Evolutionary conservation across 352 stramenopile genomes (phyloP).

Genomic region (Pythium coloratum): DNA sequence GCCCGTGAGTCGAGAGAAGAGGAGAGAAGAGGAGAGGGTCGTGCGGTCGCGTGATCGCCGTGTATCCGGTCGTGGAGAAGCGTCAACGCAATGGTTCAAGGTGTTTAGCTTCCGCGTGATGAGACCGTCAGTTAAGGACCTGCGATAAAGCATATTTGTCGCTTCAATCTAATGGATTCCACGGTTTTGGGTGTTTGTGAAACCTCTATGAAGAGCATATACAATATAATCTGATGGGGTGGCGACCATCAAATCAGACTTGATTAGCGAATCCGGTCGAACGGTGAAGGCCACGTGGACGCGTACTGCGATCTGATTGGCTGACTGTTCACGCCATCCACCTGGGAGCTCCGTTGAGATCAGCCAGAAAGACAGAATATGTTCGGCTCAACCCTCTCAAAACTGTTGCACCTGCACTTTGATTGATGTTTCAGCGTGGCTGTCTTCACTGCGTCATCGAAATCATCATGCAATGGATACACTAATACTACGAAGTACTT

Average conservation of each 20-base stretch:
- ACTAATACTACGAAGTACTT: too few relatives aligned
- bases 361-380: neutral
- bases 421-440: neutral
- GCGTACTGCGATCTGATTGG: constrained; percentile 1
- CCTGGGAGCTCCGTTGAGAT: neutral
- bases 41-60: neutral
- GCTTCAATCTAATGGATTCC: neutral
- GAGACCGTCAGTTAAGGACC: neutral
- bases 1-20: neutral
- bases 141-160: neutral
- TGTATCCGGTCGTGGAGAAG: neutral
- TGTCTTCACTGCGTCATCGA: neutral
- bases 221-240: neutral
- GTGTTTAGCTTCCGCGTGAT: neutral
- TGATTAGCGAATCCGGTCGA: neutral
- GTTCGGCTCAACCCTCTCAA: neutral
- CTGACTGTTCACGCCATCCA: constrained; percentile 1
- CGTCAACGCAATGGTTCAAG: neutral
- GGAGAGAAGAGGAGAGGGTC: neutral
- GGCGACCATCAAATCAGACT: neutral
- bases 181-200: neutral
- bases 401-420: neutral
- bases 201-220: neutral
- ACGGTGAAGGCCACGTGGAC: constrained; percentile 3
- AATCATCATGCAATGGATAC: neutral